Evolutionary conservation across 108 stramenopile species (phyloP), one percentile per base, ranked within the genome.

Genomic region (Epithemia pelagica): DNA sequence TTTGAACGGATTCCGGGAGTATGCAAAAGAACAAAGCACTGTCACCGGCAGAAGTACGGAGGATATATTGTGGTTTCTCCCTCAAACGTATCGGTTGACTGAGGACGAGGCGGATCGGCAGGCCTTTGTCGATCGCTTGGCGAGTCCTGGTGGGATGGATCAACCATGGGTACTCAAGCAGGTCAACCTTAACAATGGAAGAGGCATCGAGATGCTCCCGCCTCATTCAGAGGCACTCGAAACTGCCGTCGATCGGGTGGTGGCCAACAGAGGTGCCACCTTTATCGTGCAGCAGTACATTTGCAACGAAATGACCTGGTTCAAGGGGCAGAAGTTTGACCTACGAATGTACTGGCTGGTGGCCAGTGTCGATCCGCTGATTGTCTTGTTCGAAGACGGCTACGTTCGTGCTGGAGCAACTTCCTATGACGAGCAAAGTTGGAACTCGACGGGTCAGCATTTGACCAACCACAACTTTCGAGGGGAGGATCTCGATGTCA

Each of bases 351-450:
- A 57, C 65, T 77, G 71, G 71, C n/a, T 73, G n/a, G 72, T 77
- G 24, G 76, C 72, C 23, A 54, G 52, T n/a, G 22, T 77, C 0
- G 67, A 77, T 69, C 76, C 76, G 22, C 68, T 77, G 29, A 66
- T 77, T 31, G 72, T 77, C 8, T 37, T 77, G n/a, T 73, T 63
- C 28, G 72, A 77, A 37, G 76, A 77, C 51, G 76, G 76, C 0
- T 77, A 72, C 51, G 67, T 63, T 33, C 76, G 76, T 0, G 60
- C 73, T 5, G 52, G 55, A 25, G 54, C 56, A 19, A 5, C 62
- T 0, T 57, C 33, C 0, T 77, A 77, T 56, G 64, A 58, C 46
- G 72, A 72, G 62, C 27, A 10, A 0, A 37, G 62, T 37, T 77
- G 58, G 1, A 31, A 30, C 20, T 30, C 25, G 31, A 72, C 71